Conservation (phyloP, 768 basidiomycete species). For the Suillus spraguei region DNA sequence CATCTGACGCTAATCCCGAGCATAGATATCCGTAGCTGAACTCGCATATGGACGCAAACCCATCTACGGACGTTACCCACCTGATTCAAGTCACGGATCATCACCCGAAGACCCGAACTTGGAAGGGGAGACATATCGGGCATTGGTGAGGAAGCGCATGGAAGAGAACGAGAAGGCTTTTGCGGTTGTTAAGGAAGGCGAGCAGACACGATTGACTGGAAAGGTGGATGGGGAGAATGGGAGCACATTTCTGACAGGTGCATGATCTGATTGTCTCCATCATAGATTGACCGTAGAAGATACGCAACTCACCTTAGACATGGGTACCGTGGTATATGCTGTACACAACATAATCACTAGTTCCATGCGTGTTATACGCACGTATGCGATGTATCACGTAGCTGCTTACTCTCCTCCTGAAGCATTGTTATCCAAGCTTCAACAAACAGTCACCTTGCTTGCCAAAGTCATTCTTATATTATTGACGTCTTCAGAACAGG, state of each 20-base stretch:
- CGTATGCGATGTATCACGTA: neutral
- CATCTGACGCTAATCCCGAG: constrained; percentile 40
- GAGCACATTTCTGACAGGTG: neutral
- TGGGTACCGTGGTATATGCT: neutral
- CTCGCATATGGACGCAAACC: constrained; percentile 59
- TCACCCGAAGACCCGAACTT: neutral
- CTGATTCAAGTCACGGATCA: constrained; percentile 13
- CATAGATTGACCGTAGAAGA: neutral
- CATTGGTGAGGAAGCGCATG: constrained; percentile 8
- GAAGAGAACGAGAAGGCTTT: constrained; percentile 2
- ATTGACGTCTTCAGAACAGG: too few species aligned
- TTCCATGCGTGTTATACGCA: neutral
- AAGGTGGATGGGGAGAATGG: neutral
- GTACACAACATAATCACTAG: neutral
- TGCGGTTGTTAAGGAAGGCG: neutral
- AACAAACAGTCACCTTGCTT: constrained; percentile 15
- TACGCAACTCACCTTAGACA: neutral
- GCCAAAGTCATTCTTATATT: too few species aligned
- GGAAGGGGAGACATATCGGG: constrained; percentile 29
- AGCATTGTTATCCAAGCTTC: constrained; percentile 18
- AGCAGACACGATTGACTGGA: neutral
- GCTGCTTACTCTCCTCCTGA: neutral
- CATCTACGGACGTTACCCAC: constrained; percentile 59
- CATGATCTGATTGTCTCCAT: neutral
- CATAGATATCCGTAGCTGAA: constrained; percentile 52